Base-by-base conservation (phyloP, 306 rosid genomes). In the Leucaena leucocephala region DNA sequence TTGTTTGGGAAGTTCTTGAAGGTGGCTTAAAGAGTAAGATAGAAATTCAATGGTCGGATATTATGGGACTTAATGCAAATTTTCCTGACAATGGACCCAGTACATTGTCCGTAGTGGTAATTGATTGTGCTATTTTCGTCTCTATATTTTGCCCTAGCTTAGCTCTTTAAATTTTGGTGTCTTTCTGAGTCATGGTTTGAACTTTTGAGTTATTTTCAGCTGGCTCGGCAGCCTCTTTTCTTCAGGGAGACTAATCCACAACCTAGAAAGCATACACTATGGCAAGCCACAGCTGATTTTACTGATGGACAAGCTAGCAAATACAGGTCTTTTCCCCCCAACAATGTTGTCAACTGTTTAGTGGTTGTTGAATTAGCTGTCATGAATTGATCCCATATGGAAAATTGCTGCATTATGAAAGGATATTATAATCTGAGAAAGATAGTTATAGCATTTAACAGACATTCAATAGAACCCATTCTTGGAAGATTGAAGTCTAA, bases 1-100 rank as follows among this genome's bases (percentile, higher is more conserved):
- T 94, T 75, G 98, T 94, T 17, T 94, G 98, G 98, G 98, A 94
- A 84, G 93, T 94, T 74, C 98, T 94, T 65, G 91, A 91, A 59
- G 98, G 94, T 71, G 93, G 93, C n/a, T 87, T 94, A 40, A 94
- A 94, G 87, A 94, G 94, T 68, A 94, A 94, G 83, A 92, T 94
- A 38, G 98, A 94, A 87, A 89, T 91, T 19, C 96, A 87, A 65
- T 94, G 98, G 98, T 84, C 94, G 15, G 94, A 94, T 85, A 90
- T 94, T 49, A 84, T 84, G 85, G 91, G 89, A 40, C 78, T 94
- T 19, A 85, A 86, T 78, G 96, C 94, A 33, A 79, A 84, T 74
- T 94, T 92, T 78, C 96, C 97, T 9, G 98, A 91, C 27, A 83
- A 81, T 82, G 98, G 90, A 61, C 89, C 82, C 27, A 86, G 97